Base-by-base conservation (phyloP, 139 green algal species). In the Nannochloris sp. region DNA sequence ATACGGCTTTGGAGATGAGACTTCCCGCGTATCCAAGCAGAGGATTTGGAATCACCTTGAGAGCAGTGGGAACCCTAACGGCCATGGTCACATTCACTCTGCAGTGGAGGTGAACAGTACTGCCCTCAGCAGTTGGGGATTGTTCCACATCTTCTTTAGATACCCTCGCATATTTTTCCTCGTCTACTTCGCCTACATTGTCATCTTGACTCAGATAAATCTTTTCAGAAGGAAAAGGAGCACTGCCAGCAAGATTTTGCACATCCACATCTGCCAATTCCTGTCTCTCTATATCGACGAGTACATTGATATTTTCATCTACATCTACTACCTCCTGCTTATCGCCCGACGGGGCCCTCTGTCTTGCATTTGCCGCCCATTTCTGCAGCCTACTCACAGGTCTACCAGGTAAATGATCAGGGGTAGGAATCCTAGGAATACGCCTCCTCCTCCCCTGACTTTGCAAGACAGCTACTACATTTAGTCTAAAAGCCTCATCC, bases 341-440 rank as follows among this genome's bases (percentile, higher is more conserved):
- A 11, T 53, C 46, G 9, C n/a, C 46, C n/a, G 9, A 20, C 9
- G 46, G n/a, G 16, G n/a, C 46, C 12, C 20, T 53, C n/a, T 53
- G 46, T 12, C 51, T 31, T 1, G 67, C 44, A 58, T 50, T 61
- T 17, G 69, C 69, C 1, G 63, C 69, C 62, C 63, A 70, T 16
- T 62, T 57, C 23, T 62, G 56, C 43, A 76, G 44, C 20, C 69
- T 66, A 31, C 48, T 56, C 17, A 76, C 69, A 11, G 69, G 69
- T 56, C 69, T 62, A 14, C 69, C 69, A 9, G 69, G 69, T 16
- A 76, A n/a, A 30, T 76, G 69, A 51, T 66, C 49, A 1, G 68
- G 64, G 33, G 33, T 40, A 40, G 33, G 46, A 20, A 53, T 53
- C 46, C n/a, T 53, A 20, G 46, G 46, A 25, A 48, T 55, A 28